Evolutionary conservation across 2,329 filamentous ascomycete species (phyloP).

Genomic region (Volutella citrinella): DNA sequence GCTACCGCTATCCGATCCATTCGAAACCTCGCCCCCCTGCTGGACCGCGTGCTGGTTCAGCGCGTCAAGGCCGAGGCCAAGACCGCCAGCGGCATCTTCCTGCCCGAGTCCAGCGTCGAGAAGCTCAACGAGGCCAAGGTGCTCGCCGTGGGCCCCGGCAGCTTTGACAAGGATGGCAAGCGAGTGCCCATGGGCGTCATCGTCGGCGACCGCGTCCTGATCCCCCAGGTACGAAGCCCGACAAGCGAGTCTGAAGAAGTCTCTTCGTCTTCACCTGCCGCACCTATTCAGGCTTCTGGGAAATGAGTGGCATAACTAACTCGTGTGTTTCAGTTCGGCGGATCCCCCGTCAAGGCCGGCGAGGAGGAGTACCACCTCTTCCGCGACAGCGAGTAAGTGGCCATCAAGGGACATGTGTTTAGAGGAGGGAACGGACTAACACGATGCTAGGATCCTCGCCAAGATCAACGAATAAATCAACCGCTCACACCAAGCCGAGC

Average conservation of each 20-base stretch:
- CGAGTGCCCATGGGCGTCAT: conserved; percentile 78
- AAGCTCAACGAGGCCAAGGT: conserved; percentile 98
- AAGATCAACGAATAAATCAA: conserved; percentile 89
- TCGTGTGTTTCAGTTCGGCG: conserved; percentile 71
- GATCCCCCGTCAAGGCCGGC: conserved; percentile 92
- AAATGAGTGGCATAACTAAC: conserved; percentile 22
- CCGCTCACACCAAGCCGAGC: conserved; percentile 15
- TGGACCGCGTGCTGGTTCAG: conserved; percentile 98
- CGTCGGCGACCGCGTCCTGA: conserved; percentile 88
- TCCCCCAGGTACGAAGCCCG: conserved; percentile 69
- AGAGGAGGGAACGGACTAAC: no score
- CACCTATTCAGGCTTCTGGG: background rate
- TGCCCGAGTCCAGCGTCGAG: conserved; percentile 95
- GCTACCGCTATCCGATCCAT: conserved; percentile 85
- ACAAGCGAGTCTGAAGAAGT: no score
- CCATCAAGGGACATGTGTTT: no score
- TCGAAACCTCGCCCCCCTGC: conserved; percentile 89
- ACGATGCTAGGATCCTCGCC: conserved; percentile 87
- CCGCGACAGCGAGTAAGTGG: conserved; percentile 93
- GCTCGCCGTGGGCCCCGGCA: conserved; percentile 88
- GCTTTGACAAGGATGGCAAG: conserved; percentile 84
- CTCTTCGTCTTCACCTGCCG: no score
- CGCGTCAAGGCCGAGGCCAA: conserved; percentile 96
- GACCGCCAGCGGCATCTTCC: conserved; percentile 95
- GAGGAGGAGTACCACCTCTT: conserved; percentile 96